Base-by-base conservation (phyloP, 2,329 filamentous ascomycete genomes). In the Atkinsonella hypoxylon region DNA sequence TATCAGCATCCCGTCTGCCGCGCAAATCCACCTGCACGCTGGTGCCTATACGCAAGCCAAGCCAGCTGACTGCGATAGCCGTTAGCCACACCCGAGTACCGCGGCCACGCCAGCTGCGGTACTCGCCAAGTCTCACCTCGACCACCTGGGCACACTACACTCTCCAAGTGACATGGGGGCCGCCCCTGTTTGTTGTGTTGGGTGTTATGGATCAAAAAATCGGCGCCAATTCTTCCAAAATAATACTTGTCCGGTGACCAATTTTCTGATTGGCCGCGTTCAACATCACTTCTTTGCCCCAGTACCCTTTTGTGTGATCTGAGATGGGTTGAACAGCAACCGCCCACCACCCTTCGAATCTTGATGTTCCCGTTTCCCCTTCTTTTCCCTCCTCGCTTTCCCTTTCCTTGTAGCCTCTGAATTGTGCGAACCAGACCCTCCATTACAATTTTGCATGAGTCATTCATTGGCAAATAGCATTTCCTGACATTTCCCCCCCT, bases 191-290 rank as follows among this genome's bases (percentile, higher is more conserved):
- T 26, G 26, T 26, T 26, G 26, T 4, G 26, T 26, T 31, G 11
- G 15, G 45, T 13, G 20, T 40, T 47, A 17, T 26, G 59, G 56
- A 49, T 52, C 54, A 51, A 60, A 63, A 66, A 64, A 62, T 61
- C 60, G 61, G 59, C 58, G 53, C 59, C 59, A 55, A 57, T 59
- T 64, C 62, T 59, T 58, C 57, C 55, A 64, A 62, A 66, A 64
- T 60, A 63, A 64, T 62, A 59, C 57, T 58, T 61, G 58, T 56
- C 54, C 53, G 57, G 59, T 59, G 63, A 60, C 59, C 63, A 62
- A 58, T 66, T 67, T 68, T 68, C 59, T 69, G 64, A 68, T 68
- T 69, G 66, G 66, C 57, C 61, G 57, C 51, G 45, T 34, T 56
- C 60, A 57, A 61, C 63, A 59, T 63, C 63, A 64, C 60, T 59